These are phyloP conservation scores for Trypanosoma grayi DNA, from an alignment of 208 protist genomes.

Conservation along the genomic window DNA sequence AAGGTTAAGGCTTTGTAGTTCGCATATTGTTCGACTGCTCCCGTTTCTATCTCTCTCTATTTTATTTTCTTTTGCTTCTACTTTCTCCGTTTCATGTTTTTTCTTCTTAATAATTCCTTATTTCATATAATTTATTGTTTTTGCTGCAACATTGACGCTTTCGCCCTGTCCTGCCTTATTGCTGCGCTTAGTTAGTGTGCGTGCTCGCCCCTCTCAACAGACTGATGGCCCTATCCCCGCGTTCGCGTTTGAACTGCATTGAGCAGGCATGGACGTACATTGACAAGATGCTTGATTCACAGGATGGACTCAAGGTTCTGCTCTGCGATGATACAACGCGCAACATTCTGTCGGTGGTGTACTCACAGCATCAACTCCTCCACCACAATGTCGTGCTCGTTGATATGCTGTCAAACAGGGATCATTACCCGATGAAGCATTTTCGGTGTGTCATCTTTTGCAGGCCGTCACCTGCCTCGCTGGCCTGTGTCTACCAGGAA, in stretches of 20 bases:
- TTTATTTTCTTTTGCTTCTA: neutral
- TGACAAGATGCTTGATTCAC: constrained; percentile 50
- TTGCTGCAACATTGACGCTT: no score
- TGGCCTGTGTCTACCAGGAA: constrained; percentile 86
- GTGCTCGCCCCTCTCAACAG: no score
- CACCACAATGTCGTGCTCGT: constrained; percentile 97
- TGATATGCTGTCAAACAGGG: constrained; percentile 88
- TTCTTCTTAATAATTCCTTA: no score
- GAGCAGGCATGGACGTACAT: constrained; percentile 78
- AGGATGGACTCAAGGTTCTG: constrained; percentile 91
- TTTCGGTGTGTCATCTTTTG: constrained; percentile 91
- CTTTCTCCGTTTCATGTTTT: neutral
- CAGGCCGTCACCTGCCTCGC: constrained; percentile 87
- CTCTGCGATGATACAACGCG: constrained; percentile 95
- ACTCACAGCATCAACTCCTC: constrained; percentile 95
- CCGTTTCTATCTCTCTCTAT: neutral
- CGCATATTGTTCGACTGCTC: constrained; percentile 4
- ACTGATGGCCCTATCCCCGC: constrained; percentile 21
- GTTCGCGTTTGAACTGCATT: constrained; percentile 59
- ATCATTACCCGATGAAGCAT: constrained; percentile 93
- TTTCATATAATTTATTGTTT: no score
- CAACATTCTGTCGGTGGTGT: constrained; percentile 93
- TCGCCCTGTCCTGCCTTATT: no score
- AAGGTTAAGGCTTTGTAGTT: no score
- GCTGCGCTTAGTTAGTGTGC: no score